Conservation (phyloP, 2,329 filamentous ascomycete genomes). For the Didymosphaeria variabile region DNA sequence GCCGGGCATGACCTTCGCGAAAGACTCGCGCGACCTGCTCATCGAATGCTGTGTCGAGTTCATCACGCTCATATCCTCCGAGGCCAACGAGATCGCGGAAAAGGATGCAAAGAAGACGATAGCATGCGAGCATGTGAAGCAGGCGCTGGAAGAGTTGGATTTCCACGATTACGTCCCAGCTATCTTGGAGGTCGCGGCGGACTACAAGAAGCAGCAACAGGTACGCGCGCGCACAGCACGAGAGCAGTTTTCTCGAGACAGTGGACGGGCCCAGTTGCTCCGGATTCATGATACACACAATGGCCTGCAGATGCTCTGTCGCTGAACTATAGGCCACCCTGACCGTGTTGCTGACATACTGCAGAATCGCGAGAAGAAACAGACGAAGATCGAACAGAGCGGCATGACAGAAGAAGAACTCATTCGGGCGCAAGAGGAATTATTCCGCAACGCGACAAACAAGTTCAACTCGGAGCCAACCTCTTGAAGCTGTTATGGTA, state of each 20-base stretch:
- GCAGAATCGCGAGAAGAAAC: slow-evolving; percentile 93
- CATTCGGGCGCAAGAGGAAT: slow-evolving; percentile 85
- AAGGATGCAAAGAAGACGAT: slow-evolving; percentile 99
- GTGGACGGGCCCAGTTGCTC: neutral
- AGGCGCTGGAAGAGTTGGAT: slow-evolving; percentile 89
- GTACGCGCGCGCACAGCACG: slow-evolving; percentile 61
- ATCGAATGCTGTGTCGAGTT: slow-evolving; percentile 99
- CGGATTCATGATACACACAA: neutral
- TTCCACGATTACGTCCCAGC: slow-evolving; percentile 92
- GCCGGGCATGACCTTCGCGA: slow-evolving; percentile 84
- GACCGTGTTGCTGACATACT: neutral
- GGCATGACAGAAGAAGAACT: slow-evolving; percentile 92
- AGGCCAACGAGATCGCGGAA: slow-evolving; percentile 98
- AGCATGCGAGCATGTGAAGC: slow-evolving; percentile 96
- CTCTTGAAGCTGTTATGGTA: slow-evolving; percentile 26
- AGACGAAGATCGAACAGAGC: slow-evolving; percentile 95
- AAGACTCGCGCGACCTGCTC: slow-evolving; percentile 91
- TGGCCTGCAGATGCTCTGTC: neutral
- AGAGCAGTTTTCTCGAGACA: neutral
- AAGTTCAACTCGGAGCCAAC: slow-evolving; percentile 69
- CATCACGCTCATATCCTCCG: slow-evolving; percentile 96
- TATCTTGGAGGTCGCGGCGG: slow-evolving; percentile 83
- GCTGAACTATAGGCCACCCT: neutral
- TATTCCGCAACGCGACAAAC: slow-evolving; percentile 83
- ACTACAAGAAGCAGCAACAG: slow-evolving; percentile 94